Percentiles rank a stretch among this genome's conserved stretches.
phyloP scores from a whole-genome alignment of 2,329 filamentous ascomycete genomes.

The Westerdykella aurantiaca region DNA sequence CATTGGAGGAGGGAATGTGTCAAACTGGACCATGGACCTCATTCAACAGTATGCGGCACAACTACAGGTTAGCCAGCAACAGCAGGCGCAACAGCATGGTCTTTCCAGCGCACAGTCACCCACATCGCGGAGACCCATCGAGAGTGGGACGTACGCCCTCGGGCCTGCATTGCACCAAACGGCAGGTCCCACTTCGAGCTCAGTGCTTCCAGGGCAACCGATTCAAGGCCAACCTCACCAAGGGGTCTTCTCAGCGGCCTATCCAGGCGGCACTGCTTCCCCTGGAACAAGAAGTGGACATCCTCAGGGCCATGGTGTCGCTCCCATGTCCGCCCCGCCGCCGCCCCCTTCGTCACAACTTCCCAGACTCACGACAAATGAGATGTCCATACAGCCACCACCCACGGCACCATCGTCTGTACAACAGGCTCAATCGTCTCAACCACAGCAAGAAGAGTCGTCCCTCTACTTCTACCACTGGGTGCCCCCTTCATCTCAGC shows the following conservation, averaged over 20 bases:
- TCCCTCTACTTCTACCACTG: conserved; percentile 90
- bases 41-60: conserved; percentile 47
- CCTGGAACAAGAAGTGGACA: conserved; percentile 31
- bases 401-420: conserved; percentile 36
- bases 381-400: conserved; percentile 46
- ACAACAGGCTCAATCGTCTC: conserved; percentile 43
- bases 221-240: conserved; percentile 34
- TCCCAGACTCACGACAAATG: conserved; percentile 48
- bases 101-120: conserved; percentile 34
- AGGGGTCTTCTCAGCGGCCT: conserved; percentile 37
- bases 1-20: conserved; percentile 45
- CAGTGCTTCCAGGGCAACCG: conserved; percentile 36
- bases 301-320: conserved; percentile 20
- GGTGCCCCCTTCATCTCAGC: conserved; percentile 70
- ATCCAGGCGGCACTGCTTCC: conserved; percentile 27
- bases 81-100: conserved; percentile 26
- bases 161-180: conserved; percentile 20
- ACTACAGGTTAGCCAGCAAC: conserved; percentile 41
- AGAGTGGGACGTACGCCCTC: conserved; percentile 23
- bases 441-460: conserved; percentile 55
- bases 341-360: conserved; percentile 44
- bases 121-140: neutral
- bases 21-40: conserved; percentile 46
- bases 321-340: conserved; percentile 40
- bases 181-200: conserved; percentile 26